Evolutionary conservation across 2,329 filamentous ascomycete species (phyloP), one percentile per base, ranked within the genome.

Genomic region (Colletotrichum falcatum): DNA sequence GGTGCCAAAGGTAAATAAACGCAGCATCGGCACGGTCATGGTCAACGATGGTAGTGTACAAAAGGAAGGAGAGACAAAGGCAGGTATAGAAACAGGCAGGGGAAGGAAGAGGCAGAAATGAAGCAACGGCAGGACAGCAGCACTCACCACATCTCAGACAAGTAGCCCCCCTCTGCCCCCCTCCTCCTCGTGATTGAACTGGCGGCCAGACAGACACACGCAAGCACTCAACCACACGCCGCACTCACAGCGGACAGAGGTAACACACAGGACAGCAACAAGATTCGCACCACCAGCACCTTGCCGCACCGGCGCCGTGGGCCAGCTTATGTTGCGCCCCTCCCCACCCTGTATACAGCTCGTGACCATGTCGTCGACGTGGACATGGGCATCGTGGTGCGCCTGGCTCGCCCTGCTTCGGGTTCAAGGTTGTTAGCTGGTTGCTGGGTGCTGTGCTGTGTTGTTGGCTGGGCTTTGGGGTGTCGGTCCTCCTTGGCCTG

Each of bases 311-410:
- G 58, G 28, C n/a, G 42, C 30, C 58, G 58, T 35, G 42, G 20
- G 42, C 58, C 30, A 28, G 26, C 35, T 23, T 28, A 46, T 46
- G 42, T 61, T 30, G 28, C 18, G 28, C 39, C 42, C 42, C 42
- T 26, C 56, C 39, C 42, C 58, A 61, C 58, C 33, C 30, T n/a
- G 23, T 30, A 7, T 33, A 33, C 30, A 61, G 30, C 58, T 61
- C 58, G 58, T 61, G 58, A 61, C 58, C n/a, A 55, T 23, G 53
- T 55, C 53, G 53, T 35, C n/a, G 53, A 37, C 30, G 53, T 42
- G 37, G 55, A 58, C 28, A 28, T 60, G 42, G 58, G 46, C 20
- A 14, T 44, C 39, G 58, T 35, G 42, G 58, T 35, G 42, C 42
- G 30, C 58, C 58, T 60, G 42, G 28, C 48, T 48, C 48, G 58